Evolutionary conservation across 148 eudicot genomes (phyloP).

Genomic region (Arbutus unedo): DNA sequence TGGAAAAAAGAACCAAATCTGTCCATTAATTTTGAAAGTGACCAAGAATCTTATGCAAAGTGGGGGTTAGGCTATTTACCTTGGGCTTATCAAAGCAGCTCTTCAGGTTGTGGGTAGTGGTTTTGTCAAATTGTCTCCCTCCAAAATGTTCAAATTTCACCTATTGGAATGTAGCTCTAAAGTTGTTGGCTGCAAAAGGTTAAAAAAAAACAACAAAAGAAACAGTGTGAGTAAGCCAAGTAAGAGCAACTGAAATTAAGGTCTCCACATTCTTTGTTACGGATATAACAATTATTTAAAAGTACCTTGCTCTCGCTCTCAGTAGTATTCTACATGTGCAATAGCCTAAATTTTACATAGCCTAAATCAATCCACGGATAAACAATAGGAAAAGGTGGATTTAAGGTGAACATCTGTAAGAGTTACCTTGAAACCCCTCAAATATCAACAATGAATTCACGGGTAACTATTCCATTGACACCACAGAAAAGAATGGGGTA

Average conservation of each 20-base stretch:
- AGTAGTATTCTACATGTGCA: too few relatives aligned
- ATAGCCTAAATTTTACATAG: not conserved
- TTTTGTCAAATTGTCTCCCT: conserved; percentile 32
- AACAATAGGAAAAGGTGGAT: not conserved
- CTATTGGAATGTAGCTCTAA: conserved; percentile 67
- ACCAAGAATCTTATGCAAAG: not conserved
- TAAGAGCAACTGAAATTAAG: not conserved
- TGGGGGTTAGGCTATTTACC: conserved; percentile 23
- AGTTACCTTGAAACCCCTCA: conserved; percentile 81
- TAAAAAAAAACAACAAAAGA: not conserved
- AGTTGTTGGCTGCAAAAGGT: conserved; percentile 44
- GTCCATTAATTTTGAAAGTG: not conserved
- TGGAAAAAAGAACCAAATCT: not conserved
- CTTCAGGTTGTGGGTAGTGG: conserved; percentile 31
- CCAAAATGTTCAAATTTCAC: conserved; percentile 48
- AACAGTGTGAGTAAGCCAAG: not conserved
- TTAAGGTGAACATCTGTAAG: not conserved
- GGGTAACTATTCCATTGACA: too few relatives aligned
- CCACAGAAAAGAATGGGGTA: too few relatives aligned
- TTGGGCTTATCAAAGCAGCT: conserved; percentile 38
- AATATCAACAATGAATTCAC: too few relatives aligned
- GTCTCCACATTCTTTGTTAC: too few relatives aligned
- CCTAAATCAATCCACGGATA: conserved; percentile 19
- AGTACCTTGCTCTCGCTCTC: too few relatives aligned
- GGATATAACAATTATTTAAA: not conserved